Evolutionary conservation across 1,284 basidiomycete genomes (phyloP), one percentile per base, ranked within the genome.

Genomic region (Gomphus sp.): DNA sequence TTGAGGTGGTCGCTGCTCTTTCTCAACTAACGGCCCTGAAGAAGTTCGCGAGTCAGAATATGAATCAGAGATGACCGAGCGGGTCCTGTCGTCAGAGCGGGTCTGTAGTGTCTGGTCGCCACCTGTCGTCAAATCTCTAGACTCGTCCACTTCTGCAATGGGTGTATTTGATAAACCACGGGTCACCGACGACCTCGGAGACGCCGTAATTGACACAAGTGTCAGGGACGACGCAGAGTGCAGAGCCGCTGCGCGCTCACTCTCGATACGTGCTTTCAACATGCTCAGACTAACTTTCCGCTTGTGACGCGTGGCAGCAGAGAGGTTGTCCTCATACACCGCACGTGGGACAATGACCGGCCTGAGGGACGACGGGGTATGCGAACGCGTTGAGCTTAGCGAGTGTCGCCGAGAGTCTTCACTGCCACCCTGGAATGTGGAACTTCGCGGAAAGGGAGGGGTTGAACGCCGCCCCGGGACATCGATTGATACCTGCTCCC

Each of bases 181-280:
- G 5, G 14, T 22, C 43, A 80, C 67, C 5, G 78, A 31, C 34
- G 31, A 74, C 52, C 82, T 72, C 18, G 80, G 81, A 1, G 72
- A 65, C 0, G 68, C 43, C 64, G 39, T 69, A 22, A 36, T 36
- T 22, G 49, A 34, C 31, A 54, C 31, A 50, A 50, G 14, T 22
- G 55, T 2, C n/a, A 41, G n/a, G 25, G 58, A 52, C 25, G 55
- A 39, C 51, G 55, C 11, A 12, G 11, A 14, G 63, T 61, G 25
- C 66, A 67, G 52, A 16, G 72, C 70, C 12, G 76, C 76, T 16
- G 78, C 80, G 14, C 78, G 73, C 69, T 91, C 88, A 68, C 85
- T 85, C 62, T 91, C 89, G 70, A 95, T 93, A 48, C 92, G 82
- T 31, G 90, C 91, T 69, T 92, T 93, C 56, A 95, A 81, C 82